phyloP scores from a whole-genome alignment of 2,329 filamentous ascomycete genomes.

The Ophiocordyceps camponoti-floridani region DNA sequence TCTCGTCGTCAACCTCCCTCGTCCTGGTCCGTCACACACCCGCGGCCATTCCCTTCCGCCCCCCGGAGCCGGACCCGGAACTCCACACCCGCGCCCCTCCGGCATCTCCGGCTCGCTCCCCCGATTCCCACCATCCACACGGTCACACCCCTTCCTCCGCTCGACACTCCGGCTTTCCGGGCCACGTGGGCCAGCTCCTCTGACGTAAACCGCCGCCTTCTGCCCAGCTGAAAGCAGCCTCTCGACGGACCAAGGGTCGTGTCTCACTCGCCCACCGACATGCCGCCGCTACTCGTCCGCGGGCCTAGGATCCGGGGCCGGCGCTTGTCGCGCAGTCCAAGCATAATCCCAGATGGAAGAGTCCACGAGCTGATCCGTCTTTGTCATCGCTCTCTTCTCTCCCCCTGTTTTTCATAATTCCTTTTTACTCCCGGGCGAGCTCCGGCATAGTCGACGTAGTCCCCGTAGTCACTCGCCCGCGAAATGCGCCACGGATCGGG shows the following conservation, averaged over 20 bases:
- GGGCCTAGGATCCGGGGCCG: neutral
- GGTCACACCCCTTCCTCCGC: neutral
- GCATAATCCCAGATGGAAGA: neutral
- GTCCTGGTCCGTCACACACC: too few species aligned
- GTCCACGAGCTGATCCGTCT: neutral
- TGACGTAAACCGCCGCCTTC: neutral
- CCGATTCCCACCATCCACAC: neutral
- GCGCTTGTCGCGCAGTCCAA: neutral
- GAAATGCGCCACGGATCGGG: neutral
- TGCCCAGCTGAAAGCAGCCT: neutral
- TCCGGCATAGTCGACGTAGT: neutral
- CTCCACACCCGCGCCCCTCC: neutral
- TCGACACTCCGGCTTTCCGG: neutral
- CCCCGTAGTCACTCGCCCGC: neutral
- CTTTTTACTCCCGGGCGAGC: neutral
- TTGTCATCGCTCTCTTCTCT: neutral
- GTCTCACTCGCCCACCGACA: neutral
- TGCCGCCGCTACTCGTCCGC: neutral
- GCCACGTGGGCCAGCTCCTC: conserved; percentile 2
- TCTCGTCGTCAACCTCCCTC: neutral
- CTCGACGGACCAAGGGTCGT: neutral
- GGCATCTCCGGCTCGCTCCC: neutral
- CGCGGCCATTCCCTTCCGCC: too few species aligned
- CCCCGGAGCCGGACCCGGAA: too few species aligned
- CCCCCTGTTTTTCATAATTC: neutral